Evolutionary conservation across 2,329 filamentous ascomycete species (phyloP).

Genomic region (Exophiala phaeomuriformis): DNA sequence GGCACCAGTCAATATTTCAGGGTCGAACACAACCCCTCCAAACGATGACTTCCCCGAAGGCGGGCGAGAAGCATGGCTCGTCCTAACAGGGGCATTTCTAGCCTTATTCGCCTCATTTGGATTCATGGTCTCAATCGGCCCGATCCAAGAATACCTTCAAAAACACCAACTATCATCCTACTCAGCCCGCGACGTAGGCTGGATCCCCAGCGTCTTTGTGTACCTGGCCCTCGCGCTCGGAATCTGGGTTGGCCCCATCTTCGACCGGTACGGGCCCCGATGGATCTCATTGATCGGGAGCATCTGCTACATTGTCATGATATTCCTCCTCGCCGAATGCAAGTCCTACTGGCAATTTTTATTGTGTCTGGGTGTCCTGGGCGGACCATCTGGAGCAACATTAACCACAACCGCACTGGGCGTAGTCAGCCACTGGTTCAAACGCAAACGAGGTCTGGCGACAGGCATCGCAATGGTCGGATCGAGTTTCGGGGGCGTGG

Average conservation of each 20-base stretch:
- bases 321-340: conserved; percentile 44
- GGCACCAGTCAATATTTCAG: conserved; percentile 6
- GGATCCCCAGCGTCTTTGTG: conserved; percentile 44
- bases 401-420: conserved; percentile 35
- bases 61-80: conserved; percentile 32
- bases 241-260: conserved; percentile 44
- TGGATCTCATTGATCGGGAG: conserved; percentile 37
- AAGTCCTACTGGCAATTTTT: conserved; percentile 45
- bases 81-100: conserved; percentile 32
- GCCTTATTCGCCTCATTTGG: conserved; percentile 39
- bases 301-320: conserved; percentile 34
- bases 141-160: conserved; percentile 43
- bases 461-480: conserved; percentile 38
- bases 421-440: conserved; percentile 38
- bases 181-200: conserved; percentile 42
- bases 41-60: conserved; percentile 30
- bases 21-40: not conserved
- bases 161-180: conserved; percentile 40
- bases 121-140: conserved; percentile 45
- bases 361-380: conserved; percentile 34
- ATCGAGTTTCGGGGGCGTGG: conserved; percentile 34
- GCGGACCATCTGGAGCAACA: conserved; percentile 33
- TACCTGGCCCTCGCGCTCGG: conserved; percentile 42
- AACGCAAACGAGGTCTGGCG: conserved; percentile 33
- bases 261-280: conserved; percentile 43